Evolutionary conservation across 2,329 filamentous ascomycete species (phyloP), one percentile per base, ranked within the genome.

Genomic region (Lecanicillium sp.): DNA sequence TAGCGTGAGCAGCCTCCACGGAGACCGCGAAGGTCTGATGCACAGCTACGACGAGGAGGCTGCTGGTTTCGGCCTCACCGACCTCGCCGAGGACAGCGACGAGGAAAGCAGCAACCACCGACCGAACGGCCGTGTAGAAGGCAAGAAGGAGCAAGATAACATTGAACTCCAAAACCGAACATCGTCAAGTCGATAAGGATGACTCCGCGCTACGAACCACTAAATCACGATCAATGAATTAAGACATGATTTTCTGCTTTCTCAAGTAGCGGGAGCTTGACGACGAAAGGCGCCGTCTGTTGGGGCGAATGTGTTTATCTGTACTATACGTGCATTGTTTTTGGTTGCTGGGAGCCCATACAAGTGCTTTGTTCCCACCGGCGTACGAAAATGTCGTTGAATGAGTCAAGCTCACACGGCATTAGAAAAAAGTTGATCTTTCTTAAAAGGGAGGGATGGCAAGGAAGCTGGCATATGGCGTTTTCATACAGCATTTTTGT

Each of bases 1-100:
- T 53, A 80, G 78, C 51, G 71, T 76, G 34, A 77, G 78, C 54
- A 76, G 75, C 53, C 76, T 70, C 42, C 71, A 73, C 44, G 75
- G 77, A 28, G 87, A 92, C 50, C 75, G 85, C 39, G 81, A 89
- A 47, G 85, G 85, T 4, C 69, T 96, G 17, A 95, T 96, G 59
- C 83, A 83, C 44, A 83, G 80, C 9, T 95, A 95, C 52, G 90
- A 96, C 51, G 79, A 92, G 44, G 79, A 84, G 51, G 71, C 71
- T 32, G 73, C 72, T 30, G 78, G 75, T 5, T 86, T 94, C 46
- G 85, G 85, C 29, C 68, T 96, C 33, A 77, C 78, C 12, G 86
- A 95, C 50, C 66, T 95, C 29, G 73, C 83, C 3, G 84, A 89
- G 47, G 85, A 92, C 45, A 83, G 74, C 48, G 82, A 85, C 20